phyloP scores from a whole-genome alignment of 2,329 filamentous ascomycete genomes.

The Alternaria sp. region DNA sequence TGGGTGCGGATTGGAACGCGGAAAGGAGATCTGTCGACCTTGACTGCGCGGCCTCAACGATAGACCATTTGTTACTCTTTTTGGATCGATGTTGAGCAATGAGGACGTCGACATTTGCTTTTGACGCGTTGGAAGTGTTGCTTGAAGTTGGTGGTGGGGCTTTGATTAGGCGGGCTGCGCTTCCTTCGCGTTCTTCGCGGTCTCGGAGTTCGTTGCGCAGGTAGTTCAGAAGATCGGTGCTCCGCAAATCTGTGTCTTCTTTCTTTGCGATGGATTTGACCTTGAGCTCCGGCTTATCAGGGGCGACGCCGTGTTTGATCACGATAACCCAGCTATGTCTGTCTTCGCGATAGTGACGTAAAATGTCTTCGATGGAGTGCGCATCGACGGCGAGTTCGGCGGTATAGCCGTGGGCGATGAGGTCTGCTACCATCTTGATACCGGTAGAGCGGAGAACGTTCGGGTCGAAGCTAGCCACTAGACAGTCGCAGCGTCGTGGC shows the following conservation, averaged over 20 bases:
- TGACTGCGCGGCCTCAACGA: conserved; percentile 77
- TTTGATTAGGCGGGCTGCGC: conserved; percentile 44
- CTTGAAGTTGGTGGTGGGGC: conserved; percentile 27
- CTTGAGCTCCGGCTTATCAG: conserved; percentile 67
- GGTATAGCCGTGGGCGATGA: conserved; percentile 85
- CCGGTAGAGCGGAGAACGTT: conserved; percentile 76
- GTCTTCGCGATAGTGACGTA: conserved; percentile 77
- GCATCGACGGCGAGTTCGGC: conserved; percentile 86
- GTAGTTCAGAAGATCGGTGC: conserved; percentile 76
- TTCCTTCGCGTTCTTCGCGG: conserved; percentile 68
- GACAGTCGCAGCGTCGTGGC: conserved; percentile 75
- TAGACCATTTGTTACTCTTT: conserved; percentile 86
- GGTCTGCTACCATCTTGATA: conserved; percentile 74
- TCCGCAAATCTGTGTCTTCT: conserved; percentile 76
- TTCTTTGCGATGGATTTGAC: conserved; percentile 79
- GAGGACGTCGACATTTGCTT: conserved; percentile 78
- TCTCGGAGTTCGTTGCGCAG: conserved; percentile 83
- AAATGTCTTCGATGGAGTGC: conserved; percentile 78
- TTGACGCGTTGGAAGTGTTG: conserved; percentile 23
- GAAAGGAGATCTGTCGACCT: conserved; percentile 68
- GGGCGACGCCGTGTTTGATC: conserved; percentile 75
- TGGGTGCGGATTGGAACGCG: conserved; percentile 76
- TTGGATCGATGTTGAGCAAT: conserved; percentile 83
- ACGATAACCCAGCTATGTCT: conserved; percentile 86
- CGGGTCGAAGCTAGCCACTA: conserved; percentile 86